phyloP scores from a whole-genome alignment of 2,329 filamentous ascomycete genomes.

The Calycina marina region DNA sequence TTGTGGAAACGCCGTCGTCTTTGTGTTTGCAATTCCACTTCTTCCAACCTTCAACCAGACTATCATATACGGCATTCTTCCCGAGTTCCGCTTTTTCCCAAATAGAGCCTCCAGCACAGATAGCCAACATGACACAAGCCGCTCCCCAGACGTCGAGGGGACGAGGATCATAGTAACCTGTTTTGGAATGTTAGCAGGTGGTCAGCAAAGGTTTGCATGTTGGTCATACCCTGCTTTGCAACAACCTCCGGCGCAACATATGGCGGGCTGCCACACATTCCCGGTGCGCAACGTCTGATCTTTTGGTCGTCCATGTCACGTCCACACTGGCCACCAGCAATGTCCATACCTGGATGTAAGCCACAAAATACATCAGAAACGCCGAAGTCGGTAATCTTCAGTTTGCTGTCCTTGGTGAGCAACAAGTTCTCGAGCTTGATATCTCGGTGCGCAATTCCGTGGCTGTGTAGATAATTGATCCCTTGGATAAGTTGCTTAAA shows the following conservation, averaged over 20 bases:
- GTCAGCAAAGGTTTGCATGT: neutral
- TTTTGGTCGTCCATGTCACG: conserved; percentile 56
- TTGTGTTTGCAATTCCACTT: conserved; percentile 46
- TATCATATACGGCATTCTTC: conserved; percentile 39
- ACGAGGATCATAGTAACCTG: conserved; percentile 54
- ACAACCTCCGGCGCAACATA: conserved; percentile 83
- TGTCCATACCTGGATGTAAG: conserved; percentile 62
- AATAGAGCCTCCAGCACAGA: conserved; percentile 56
- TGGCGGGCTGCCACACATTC: conserved; percentile 71
- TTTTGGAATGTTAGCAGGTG: conserved; percentile 3
- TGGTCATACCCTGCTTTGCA: conserved; percentile 37
- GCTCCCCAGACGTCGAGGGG: conserved; percentile 77
- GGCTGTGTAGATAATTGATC: conserved; percentile 64
- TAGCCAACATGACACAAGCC: conserved; percentile 67
- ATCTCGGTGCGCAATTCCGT: conserved; percentile 81
- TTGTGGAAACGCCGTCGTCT: conserved; percentile 20
- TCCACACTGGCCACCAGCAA: conserved; percentile 59
- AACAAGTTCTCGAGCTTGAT: conserved; percentile 83
- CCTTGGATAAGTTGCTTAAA: conserved; percentile 84
- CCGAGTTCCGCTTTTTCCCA: conserved; percentile 54
- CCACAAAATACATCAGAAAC: conserved; percentile 77
- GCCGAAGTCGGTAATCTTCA: conserved; percentile 88
- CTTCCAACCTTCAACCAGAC: conserved; percentile 52
- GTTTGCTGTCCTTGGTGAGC: conserved; percentile 61
- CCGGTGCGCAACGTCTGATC: conserved; percentile 59